Evolutionary conservation across 345 rosid genomes (phyloP), one percentile per base, ranked within the genome.

Genomic region (Populus davidiana): DNA sequence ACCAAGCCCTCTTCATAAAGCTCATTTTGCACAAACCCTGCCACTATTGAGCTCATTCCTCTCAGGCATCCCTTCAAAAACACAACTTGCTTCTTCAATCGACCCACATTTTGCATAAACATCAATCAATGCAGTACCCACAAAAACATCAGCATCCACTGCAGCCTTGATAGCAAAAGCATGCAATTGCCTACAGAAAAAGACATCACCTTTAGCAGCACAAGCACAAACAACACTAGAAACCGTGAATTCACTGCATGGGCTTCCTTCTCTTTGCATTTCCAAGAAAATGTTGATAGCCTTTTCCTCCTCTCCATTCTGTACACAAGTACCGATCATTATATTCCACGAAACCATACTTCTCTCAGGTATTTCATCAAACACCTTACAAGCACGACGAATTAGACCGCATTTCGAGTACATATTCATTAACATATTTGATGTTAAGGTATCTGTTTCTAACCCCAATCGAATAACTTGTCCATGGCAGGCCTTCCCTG

Each of bases 341-440:
- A 92, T 89, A 78, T 93, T 93, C 93, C 97, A 91, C 16, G 98
- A 93, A 82, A 92, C 93, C 72, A 87, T 52, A 83, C 88, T 88
- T 89, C 89, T 81, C 0, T 81, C 84, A 50, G 86, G 86, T 93
- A 91, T 92, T 84, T 79, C 66, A 75, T 91, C 97, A 70, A 96
- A 96, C 89, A 91, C 85, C 38, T 83, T 89, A 49, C 93, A 90
- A 14, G 93, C 94, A 56, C 8, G 59, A 0, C 71, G 71, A 17
- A 78, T 44, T 36, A 80, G 81, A 11, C 88, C 92, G 31, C 97
- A 86, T 72, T 91, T 93, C 0, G 86, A 77, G 44, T 89, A 96
- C 83, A 71, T 1, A 11, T 86, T 89, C 0, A 89, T 81, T 64
- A 93, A 80, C 75, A 93, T 84, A 77, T 96, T 89, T 5, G 86